Conservation (phyloP, 2,329 filamentous ascomycete genomes). For the Aureobasidium sp. region DNA sequence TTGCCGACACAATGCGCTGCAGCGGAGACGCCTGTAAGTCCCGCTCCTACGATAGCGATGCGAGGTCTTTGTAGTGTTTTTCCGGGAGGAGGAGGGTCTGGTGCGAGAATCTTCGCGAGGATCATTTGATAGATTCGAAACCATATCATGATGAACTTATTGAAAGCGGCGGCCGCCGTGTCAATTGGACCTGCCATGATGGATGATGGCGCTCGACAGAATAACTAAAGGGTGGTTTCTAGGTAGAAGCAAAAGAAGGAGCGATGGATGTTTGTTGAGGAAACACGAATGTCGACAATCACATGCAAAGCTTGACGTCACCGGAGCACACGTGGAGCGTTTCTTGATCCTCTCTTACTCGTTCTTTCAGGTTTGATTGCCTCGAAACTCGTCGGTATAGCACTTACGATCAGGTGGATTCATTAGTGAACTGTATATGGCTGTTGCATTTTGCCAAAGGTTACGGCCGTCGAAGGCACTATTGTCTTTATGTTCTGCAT, state of each 20-base stretch:
- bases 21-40: slow-evolving; percentile 65
- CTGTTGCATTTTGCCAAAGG: too few species aligned
- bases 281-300: not conserved
- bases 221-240: not conserved
- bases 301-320: not conserved
- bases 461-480: too few species aligned
- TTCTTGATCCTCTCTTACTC: not conserved
- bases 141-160: slow-evolving; percentile 46
- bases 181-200: slow-evolving; percentile 2
- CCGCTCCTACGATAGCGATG: slow-evolving; percentile 39
- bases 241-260: not conserved
- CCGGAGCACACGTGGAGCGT: not conserved
- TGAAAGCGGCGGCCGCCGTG: slow-evolving; percentile 20
- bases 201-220: not conserved
- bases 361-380: too few species aligned
- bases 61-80: slow-evolving; percentile 51
- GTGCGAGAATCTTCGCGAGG: slow-evolving; percentile 57
- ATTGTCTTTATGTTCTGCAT: too few species aligned
- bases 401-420: too few species aligned
- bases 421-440: too few species aligned
- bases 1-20: slow-evolving; percentile 78
- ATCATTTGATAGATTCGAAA: slow-evolving; percentile 60
- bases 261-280: not conserved
- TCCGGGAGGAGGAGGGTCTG: slow-evolving; percentile 55
- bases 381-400: too few species aligned